These are phyloP conservation scores for Mycothermus thermophilus DNA, from an alignment of 495 filamentous ascomycete species.

Conservation along the genomic window DNA sequence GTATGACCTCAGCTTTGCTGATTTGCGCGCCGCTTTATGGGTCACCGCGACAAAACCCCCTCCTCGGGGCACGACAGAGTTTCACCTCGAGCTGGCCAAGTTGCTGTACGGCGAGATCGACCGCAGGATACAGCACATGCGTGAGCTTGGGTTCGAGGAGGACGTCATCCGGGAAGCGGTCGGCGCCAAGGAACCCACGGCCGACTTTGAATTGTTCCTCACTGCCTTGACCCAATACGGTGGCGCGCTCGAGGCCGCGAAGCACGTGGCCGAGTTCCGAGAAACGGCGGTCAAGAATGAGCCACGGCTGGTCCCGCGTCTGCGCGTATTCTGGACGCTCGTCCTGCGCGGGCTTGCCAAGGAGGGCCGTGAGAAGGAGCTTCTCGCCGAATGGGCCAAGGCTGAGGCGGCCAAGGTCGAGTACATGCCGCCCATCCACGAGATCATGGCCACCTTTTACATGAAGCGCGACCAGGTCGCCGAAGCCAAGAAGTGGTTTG, in stretches of 20 bases:
- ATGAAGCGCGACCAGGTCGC: slow-evolving; percentile 34
- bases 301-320: slow-evolving; percentile 15
- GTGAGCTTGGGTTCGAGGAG: slow-evolving; percentile 19
- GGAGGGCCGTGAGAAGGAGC: slow-evolving; percentile 44
- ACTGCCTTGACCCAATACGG: slow-evolving; percentile 44
- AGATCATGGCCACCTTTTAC: slow-evolving; percentile 40
- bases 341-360: slow-evolving; percentile 53
- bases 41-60: slow-evolving; percentile 23
- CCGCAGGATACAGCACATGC: slow-evolving; percentile 9
- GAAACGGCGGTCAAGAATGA: slow-evolving; percentile 4
- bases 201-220: slow-evolving; percentile 38
- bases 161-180: slow-evolving; percentile 25
- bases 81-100: slow-evolving; percentile 42
- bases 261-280: slow-evolving; percentile 33
- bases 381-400: slow-evolving; percentile 29
- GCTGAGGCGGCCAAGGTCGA: slow-evolving; percentile 19
- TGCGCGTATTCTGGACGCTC: slow-evolving; percentile 39
- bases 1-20: slow-evolving; percentile 34
- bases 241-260: slow-evolving; percentile 43
- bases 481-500: slow-evolving; percentile 50
- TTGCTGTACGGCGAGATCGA: slow-evolving; percentile 41
- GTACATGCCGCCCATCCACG: slow-evolving; percentile 27
- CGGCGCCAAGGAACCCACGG: slow-evolving; percentile 9
- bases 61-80: slow-evolving; percentile 21
- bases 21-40: slow-evolving; percentile 33